Percentiles rank a stretch among this genome's conserved stretches.
Conservation (phyloP, 352 stramenopile genomes). For the Phytophthora nicotianae region DNA sequence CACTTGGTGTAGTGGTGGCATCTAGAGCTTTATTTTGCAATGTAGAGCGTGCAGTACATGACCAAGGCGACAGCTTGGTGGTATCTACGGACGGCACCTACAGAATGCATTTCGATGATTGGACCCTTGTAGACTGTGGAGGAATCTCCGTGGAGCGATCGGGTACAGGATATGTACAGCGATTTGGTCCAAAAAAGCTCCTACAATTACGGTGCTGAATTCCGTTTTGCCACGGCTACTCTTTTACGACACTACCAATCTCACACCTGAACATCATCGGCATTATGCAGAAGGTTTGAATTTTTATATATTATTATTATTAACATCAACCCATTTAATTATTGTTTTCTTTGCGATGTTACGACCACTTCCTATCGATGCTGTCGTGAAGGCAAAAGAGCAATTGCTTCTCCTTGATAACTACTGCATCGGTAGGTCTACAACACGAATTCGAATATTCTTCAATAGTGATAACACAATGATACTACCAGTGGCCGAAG, state of each 20-base stretch:
- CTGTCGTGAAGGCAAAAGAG: not conserved
- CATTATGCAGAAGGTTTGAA: conserved; percentile 11
- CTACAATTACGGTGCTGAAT: conserved; percentile 5
- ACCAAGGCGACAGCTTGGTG: no score
- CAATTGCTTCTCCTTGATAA: not conserved
- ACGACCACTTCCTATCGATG: not conserved
- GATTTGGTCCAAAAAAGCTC: conserved; percentile 16
- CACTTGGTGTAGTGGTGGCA: no score
- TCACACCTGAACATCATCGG: not conserved
- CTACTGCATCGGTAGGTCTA: not conserved
- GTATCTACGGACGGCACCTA: no score
- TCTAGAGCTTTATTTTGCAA: no score
- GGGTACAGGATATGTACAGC: no score
- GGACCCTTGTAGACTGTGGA: no score
- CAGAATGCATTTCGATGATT: no score
- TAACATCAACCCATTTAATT: not conserved
- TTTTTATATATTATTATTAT: not conserved
- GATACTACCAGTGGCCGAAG: not conserved
- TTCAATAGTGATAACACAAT: not conserved
- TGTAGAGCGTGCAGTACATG: no score
- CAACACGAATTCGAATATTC: not conserved
- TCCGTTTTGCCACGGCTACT: conserved; percentile 12
- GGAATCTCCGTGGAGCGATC: no score
- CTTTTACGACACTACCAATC: conserved; percentile 11
- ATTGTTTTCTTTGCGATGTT: not conserved